Evolutionary conservation across 148 eudicot genomes (phyloP).

Genomic region (Camellia japonica): DNA sequence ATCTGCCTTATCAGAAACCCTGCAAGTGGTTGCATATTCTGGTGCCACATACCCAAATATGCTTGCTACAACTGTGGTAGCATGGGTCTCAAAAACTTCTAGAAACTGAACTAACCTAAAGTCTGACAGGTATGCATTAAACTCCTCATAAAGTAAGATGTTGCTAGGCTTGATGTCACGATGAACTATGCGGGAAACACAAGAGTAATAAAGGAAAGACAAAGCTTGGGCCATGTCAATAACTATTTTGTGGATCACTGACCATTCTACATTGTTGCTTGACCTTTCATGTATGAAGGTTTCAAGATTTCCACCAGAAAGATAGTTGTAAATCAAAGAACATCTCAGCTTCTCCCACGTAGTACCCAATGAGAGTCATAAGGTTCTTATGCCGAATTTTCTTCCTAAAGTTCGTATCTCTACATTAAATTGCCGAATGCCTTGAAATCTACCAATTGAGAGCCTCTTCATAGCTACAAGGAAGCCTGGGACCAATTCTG

Average conservation of each 20-base stretch:
- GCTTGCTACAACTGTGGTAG: constrained; percentile 69
- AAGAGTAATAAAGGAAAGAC: constrained; percentile 57
- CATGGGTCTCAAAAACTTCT: constrained; percentile 64
- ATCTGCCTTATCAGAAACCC: constrained; percentile 69
- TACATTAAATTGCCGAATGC: constrained; percentile 63
- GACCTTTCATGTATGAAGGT: constrained; percentile 58
- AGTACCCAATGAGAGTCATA: constrained; percentile 59
- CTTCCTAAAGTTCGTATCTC: constrained; percentile 63
- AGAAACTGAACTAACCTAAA: constrained; percentile 61
- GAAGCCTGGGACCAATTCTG: constrained; percentile 20
- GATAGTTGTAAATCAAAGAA: constrained; percentile 61
- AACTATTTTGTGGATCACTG: constrained; percentile 50
- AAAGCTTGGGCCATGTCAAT: constrained; percentile 55
- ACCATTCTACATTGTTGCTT: constrained; percentile 39
- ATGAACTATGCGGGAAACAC: constrained; percentile 62
- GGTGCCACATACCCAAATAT: constrained; percentile 74
- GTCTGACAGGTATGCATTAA: constrained; percentile 63
- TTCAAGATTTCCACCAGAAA: constrained; percentile 66
- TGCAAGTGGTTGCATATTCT: constrained; percentile 62
- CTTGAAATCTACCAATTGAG: constrained; percentile 55
- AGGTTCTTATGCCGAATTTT: constrained; percentile 55
- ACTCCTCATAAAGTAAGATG: constrained; percentile 59
- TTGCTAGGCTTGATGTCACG: constrained; percentile 69
- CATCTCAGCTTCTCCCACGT: constrained; percentile 64
- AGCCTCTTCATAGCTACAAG: constrained; percentile 67